Base-by-base conservation (phyloP, 2,329 filamentous ascomycete genomes). In the Exserohilum turcica region DNA sequence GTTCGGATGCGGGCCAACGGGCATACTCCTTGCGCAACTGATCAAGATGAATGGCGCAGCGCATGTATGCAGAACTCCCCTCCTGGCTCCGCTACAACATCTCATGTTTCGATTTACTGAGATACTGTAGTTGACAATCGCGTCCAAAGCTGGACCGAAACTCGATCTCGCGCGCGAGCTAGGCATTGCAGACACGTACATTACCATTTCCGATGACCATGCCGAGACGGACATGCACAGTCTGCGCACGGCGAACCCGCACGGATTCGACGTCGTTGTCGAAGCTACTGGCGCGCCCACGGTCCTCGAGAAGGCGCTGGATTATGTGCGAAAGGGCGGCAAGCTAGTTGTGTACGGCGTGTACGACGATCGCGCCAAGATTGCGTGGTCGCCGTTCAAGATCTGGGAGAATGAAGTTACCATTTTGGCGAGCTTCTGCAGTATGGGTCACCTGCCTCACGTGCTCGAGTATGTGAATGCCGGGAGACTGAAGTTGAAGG, bases 291-390 rank as follows among this genome's bases (percentile, higher is more conserved):
- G 88, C 15, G 87, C 82, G 45, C 78, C 84, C 39, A 85, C 84
- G 73, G 86, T 91, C 43, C 80, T 91, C 2, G 87, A 90, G 68
- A 83, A 87, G 64, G 79, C 86, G 24, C 88, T 91, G 72, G 80
- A 89, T 75, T 90, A 88, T 69, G 85, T 88, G 61, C 84, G 86
- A 40, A 82, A 87, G 45, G 87, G 87, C 36, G 87, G 88, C 50
- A 90, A 87, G 71, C 78, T 90, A 28, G 84, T 90, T 37, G 86
- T 88, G 55, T 90, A 90, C 60, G 87, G 86, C 43, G 88, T 91
- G 21, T 91, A 90, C 70, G 77, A 82, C 59, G 82, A 79, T 58
- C 74, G 81, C 24, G 86, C 83, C 50, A 81, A 82, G 43, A 86
- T 91, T 27, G 79, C 82, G 3, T 89, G 87, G 86, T 79, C 85